Base-by-base conservation (phyloP, 352 stramenopile species). In the Elongisporangium undulatum region DNA sequence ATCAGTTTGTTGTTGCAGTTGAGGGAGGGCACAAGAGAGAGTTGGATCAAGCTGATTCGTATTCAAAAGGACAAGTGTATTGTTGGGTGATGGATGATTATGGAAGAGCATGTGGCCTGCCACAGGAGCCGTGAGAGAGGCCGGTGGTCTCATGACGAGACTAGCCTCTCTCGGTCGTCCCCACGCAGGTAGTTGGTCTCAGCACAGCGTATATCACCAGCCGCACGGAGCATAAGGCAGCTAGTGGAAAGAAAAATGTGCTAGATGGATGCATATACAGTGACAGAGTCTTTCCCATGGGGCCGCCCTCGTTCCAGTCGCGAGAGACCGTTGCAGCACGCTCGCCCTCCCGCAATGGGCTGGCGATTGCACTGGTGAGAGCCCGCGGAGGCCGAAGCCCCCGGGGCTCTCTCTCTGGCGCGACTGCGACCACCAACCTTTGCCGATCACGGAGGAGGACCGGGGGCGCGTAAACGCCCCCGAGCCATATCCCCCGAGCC, bases 191-290 rank as follows among this genome's bases (percentile, higher is more conserved):
- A 50, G 53, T 76, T 63, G 66, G 60, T 91, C 56, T 91, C 59
- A 85, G 79, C 82, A 91, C 79, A 84, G 79, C 82, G 79, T 91
- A 91, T 91, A 91, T 86, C 79, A 87, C 71, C 61, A 70, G 62
- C 68, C 64, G 61, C 71, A 86, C 64, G 57, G 68, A 69, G 64
- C 48, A 51, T 61, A 59, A 49, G 23, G 75, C 67, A 69, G 61
- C 67, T 59, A 75, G 73, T 88, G 70, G 77, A 91, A 91, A 89
- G 77, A 67, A 80, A 88, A 85, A 67, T 81, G 78, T 82, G 75
- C 72, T 45, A 74, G 45, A n/a, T 53, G 22, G 39, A 24, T 20
- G 38, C 1, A 15, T 4, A 45, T 48, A 53, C 4, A 51, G 12
- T 7, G 12, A 61, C n/a, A 10, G 3, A 49, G 19, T n/a, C 76